Evolutionary conservation across 352 stramenopile genomes (phyloP).

Genomic region (Globisporangium megalacanthum): DNA sequence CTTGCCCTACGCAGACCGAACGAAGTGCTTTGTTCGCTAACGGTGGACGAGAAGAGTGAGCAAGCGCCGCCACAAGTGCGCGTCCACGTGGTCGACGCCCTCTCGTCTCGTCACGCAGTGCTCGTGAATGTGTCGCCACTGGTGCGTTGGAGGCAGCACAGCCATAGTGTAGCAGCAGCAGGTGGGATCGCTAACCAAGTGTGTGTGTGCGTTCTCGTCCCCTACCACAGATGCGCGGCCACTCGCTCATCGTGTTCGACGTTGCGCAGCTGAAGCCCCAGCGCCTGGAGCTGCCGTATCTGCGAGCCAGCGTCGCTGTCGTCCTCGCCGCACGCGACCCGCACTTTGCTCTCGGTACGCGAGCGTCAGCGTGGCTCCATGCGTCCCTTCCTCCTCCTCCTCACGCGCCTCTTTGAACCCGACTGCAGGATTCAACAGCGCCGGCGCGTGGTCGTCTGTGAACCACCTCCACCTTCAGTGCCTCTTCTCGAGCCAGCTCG

Average conservation of each 20-base stretch:
- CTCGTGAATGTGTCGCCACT: slow-evolving; percentile 68
- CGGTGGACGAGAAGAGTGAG: slow-evolving; percentile 13
- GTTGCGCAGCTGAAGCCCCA: slow-evolving; percentile 29
- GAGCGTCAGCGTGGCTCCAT: background rate
- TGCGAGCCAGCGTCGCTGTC: slow-evolving; percentile 22
- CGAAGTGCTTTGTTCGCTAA: slow-evolving; percentile 46
- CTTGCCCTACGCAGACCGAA: slow-evolving; percentile 15
- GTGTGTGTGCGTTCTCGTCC: background rate
- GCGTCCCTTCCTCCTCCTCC: background rate
- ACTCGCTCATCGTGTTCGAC: slow-evolving; percentile 56
- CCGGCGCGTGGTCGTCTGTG: slow-evolving; percentile 70
- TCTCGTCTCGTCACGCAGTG: slow-evolving; percentile 15
- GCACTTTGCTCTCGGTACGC: slow-evolving; percentile 46
- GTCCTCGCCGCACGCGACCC: slow-evolving; percentile 16
- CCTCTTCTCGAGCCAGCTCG: slow-evolving; percentile 36
- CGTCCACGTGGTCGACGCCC: background rate
- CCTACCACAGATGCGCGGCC: slow-evolving; percentile 38
- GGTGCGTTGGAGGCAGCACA: slow-evolving; percentile 18
- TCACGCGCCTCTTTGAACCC: background rate
- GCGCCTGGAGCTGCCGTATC: slow-evolving; percentile 24
- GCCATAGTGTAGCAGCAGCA: background rate
- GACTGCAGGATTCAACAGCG: slow-evolving; percentile 57
- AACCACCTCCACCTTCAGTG: slow-evolving; percentile 75
- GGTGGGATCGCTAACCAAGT: no score
- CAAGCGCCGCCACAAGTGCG: background rate